These are phyloP conservation scores for Antarctomyces pellizariae DNA, from an alignment of 495 filamentous ascomycete genomes.

Conservation along the genomic window DNA sequence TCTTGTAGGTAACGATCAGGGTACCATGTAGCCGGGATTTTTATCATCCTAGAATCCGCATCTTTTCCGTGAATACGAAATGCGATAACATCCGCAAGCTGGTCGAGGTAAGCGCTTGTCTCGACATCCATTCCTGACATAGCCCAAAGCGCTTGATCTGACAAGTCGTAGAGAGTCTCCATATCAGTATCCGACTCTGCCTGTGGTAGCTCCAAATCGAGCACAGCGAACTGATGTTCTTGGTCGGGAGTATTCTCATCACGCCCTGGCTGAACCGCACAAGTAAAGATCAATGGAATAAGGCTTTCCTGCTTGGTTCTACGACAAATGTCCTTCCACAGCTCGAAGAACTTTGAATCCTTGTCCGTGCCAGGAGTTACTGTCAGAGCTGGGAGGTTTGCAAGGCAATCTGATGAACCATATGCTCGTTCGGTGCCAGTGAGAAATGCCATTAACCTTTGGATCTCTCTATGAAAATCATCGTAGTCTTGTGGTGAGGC, in stretches of 20 bases:
- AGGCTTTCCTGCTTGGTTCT: too few species aligned
- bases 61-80: conserved; percentile 29
- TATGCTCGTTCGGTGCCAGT: conserved; percentile 61
- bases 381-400: conserved; percentile 19
- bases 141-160: conserved; percentile 45
- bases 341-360: conserved; percentile 12
- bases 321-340: conserved; percentile 9
- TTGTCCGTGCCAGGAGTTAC: conserved; percentile 7
- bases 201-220: conserved; percentile 16
- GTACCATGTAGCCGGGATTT: conserved; percentile 50
- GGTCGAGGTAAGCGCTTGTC: conserved; percentile 23
- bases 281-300: not conserved
- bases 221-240: conserved; percentile 16
- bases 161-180: conserved; percentile 43
- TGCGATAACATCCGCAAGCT: conserved; percentile 44
- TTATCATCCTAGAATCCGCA: conserved; percentile 26
- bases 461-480: conserved; percentile 30
- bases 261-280: conserved; percentile 8
- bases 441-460: conserved; percentile 73
- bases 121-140: conserved; percentile 16
- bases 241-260: conserved; percentile 12
- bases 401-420: conserved; percentile 42
- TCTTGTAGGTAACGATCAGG: conserved; percentile 52
- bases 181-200: conserved; percentile 11
- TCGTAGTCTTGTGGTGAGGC: conserved; percentile 18